Evolutionary conservation across 345 rosid species (phyloP).

Genomic region (Eucalyptus pauciflora): DNA sequence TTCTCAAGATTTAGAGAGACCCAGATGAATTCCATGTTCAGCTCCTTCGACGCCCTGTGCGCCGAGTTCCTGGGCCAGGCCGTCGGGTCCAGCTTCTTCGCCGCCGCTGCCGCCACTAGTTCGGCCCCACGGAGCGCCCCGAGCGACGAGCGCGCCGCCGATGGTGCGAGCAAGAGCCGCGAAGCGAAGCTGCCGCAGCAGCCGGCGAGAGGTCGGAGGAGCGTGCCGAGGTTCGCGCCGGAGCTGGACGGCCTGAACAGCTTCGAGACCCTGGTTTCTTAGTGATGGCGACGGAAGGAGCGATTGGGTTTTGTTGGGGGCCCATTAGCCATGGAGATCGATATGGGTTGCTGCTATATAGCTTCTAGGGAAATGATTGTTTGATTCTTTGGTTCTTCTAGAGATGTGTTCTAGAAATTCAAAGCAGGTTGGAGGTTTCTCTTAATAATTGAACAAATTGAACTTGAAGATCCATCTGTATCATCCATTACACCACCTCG

Average conservation of each 20-base stretch:
- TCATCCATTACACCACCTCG: fast-evolving
- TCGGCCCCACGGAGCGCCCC: background rate
- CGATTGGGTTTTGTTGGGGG: too few species aligned
- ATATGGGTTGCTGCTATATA: background rate
- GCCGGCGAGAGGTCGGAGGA: background rate
- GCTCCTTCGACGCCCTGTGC: conserved; percentile 51
- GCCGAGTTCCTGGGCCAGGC: conserved; percentile 47
- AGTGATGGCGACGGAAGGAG: background rate
- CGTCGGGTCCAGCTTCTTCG: conserved; percentile 7
- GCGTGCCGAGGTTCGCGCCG: background rate
- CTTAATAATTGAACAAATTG: background rate
- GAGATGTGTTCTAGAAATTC: background rate
- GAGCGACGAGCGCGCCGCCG: background rate
- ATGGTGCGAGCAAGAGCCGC: background rate
- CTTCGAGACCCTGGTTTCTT: conserved; percentile 1
- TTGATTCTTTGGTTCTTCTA: background rate
- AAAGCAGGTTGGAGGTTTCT: background rate
- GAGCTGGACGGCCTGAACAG: conserved; percentile 2
- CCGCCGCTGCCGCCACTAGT: background rate
- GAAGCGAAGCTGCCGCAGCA: background rate
- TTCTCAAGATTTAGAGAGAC: background rate
- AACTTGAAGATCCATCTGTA: background rate
- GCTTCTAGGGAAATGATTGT: background rate
- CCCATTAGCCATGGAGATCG: background rate
- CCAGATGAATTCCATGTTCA: conserved; percentile 67